Base-by-base conservation (phyloP, 768 basidiomycete species). In the Favolaschia claudopus region DNA sequence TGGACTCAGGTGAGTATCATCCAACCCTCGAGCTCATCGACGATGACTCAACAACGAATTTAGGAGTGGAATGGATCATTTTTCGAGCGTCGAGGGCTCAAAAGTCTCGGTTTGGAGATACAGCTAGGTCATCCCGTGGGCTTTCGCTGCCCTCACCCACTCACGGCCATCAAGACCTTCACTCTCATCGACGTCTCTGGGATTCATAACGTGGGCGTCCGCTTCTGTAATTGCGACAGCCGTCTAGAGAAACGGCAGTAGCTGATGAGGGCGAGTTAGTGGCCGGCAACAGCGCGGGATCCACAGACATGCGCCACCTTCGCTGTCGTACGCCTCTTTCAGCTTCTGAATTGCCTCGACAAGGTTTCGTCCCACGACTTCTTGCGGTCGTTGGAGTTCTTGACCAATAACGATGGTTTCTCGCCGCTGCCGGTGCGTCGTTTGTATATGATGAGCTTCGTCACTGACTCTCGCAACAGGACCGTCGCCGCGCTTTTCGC, bases 231-330 rank as follows among this genome's bases (percentile, higher is more conserved):
- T 1, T 55, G 58, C 25, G 43, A 55, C 22, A 39, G 20, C 6
- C 7, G 9, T 15, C 8, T 39, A 8, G 19, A 28, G 22, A 17
- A 32, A 0, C 42, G 47, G 2, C 37, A 51, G n/a, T 63, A 67
- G 37, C 59, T 67, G 1, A 34, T 67, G 42, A 39, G 60, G 2
- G 44, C 37, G 0, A 3, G 38, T 3, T 64, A 48, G 63, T 64
- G 33, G 31, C 65, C 65, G 5, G 64, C 63, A 5, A 60, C 63
- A 1, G 34, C n/a, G 1, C 25, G 19, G 12, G 14, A 44, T 10
- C 49, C 52, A 0, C 28, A 17, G 13, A 58, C 57, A 4, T 44
- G 34, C 15, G 55, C 45, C 15, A 56, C 55, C 5, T 48, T 48
- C 24, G 13, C 24, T 13, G 7, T 39, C 7, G 1, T 58, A 2